Evolutionary conservation across 495 filamentous ascomycete genomes (phyloP), one percentile per base, ranked within the genome.

Genomic region (Neurospora tetrasperma): DNA sequence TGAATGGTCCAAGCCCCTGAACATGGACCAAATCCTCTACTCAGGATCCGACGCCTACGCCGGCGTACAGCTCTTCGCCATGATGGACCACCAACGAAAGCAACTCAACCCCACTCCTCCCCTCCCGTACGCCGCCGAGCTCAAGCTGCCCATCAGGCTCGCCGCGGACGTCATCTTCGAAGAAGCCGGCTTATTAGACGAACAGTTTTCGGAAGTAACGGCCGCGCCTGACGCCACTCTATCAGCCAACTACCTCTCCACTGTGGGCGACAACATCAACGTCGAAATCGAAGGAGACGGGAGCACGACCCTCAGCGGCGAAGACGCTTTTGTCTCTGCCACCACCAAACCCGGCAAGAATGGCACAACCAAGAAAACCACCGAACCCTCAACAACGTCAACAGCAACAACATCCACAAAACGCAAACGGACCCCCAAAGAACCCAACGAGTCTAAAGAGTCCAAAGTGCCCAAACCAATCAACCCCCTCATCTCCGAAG

Each of bases 21-120:
- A 81, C 54, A 82, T 88, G 76, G 76, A 85, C n/a, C 94, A 97
- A 76, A 88, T 94, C 43, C 80, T 87, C 71, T 97, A 97, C 83
- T 92, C 93, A 9, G 93, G 93, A 18, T 88, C 89, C 1, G 94
- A 97, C 79, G 89, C 93, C 3, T 97, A 95, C 77, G 93, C 93
- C 70, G 89, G 89, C 41, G 75, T 95, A 20, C 89, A 91, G 76
- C 85, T 97, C 39, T 96, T 87, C 78, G 84, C 92, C 70, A 80
- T 83, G 3, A 85, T 97, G 74, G 88, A 97, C 76, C 79, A 86
- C 44, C 90, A 92, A 72, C 83, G 94, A 69, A 80, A 84, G 72
- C 81, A 84, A 12, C 84, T 97, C 71, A 77, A 88, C 44, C 93
- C 93, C 18, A 82, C 82, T 3, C 94, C 93, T 27, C 92, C 91